A percentile compares a stretch with the other conserved stretches of the same genome.
Conservation (phyloP, 2,329 filamentous ascomycete species). For the Sordariomycetes sp. region DNA sequence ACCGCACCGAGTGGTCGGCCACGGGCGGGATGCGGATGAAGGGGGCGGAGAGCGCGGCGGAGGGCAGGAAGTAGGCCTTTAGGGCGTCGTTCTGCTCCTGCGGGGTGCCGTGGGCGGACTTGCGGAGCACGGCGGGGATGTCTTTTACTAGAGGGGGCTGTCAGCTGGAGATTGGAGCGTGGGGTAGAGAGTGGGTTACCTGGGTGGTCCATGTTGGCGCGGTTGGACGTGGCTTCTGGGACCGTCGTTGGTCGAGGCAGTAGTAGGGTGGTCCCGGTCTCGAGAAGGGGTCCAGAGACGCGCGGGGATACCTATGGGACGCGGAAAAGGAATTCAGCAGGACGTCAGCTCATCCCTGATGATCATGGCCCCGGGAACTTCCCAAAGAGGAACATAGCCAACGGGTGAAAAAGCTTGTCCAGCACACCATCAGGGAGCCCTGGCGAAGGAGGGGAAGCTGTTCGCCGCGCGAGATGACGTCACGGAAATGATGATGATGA, state of each 20-base stretch:
- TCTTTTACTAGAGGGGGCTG: slow-evolving; percentile 31
- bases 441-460: too few species aligned
- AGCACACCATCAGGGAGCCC: too few species aligned
- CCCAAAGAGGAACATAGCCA: too few species aligned
- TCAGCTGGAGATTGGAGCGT: not conserved
- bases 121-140: slow-evolving; percentile 51
- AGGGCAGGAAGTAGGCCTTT: slow-evolving; percentile 57
- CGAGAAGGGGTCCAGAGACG: not conserved
- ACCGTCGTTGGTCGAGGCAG: not conserved
- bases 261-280: not conserved
- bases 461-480: too few species aligned
- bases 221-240: not conserved
- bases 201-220: slow-evolving; percentile 2
- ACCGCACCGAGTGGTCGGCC: not conserved
- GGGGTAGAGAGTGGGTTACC: not conserved
- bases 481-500: too few species aligned
- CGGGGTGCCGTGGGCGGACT: slow-evolving; percentile 54
- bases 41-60: slow-evolving; percentile 65
- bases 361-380: not conserved
- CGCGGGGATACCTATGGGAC: not conserved
- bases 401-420: too few species aligned
- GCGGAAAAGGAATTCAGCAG: not conserved
- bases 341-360: not conserved
- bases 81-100: slow-evolving; percentile 52
- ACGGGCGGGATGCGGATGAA: slow-evolving; percentile 34